Conservation (phyloP, 306 rosid species). For the Prunus campanulata region DNA sequence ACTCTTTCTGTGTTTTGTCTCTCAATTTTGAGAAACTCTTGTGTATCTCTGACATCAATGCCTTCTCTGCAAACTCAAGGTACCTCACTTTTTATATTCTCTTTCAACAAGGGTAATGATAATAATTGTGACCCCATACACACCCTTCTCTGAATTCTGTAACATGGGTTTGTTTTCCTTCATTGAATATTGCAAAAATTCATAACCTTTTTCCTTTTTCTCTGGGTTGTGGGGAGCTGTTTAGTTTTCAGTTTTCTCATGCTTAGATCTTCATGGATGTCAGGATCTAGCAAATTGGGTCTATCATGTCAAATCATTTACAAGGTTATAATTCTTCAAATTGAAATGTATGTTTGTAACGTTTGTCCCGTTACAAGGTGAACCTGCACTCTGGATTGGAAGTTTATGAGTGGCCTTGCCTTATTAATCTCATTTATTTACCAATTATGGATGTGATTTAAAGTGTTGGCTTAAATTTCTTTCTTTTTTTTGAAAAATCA, state of each 20-base stretch:
- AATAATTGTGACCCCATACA: conserved; percentile 6
- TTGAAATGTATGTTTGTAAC: conserved; percentile 3
- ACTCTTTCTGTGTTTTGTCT: background rate
- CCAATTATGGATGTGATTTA: conserved; percentile 13
- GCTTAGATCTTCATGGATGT: conserved; percentile 15
- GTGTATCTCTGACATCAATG: conserved; percentile 13
- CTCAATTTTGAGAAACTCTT: conserved; percentile 12
- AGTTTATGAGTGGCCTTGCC: conserved; percentile 10
- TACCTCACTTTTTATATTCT: conserved; percentile 5
- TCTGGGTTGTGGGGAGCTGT: background rate
- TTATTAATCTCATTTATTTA: background rate
- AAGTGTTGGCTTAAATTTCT: background rate
- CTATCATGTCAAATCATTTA: background rate
- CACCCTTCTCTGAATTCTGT: conserved; percentile 5
- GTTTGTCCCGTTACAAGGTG: background rate
- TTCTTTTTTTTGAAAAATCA: background rate
- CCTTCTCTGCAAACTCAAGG: conserved; percentile 14
- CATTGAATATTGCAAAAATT: conserved; percentile 1
- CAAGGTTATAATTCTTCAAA: background rate
- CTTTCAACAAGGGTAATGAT: conserved; percentile 8
- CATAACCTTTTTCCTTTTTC: conserved; percentile 15
- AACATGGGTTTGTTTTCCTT: conserved; percentile 7
- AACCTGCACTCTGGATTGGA: conserved; percentile 3
- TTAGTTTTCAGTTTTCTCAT: background rate
- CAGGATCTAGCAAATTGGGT: conserved; percentile 15